Conservation (phyloP, 2,329 filamentous ascomycete genomes). For the Calonectria naviculata region DNA sequence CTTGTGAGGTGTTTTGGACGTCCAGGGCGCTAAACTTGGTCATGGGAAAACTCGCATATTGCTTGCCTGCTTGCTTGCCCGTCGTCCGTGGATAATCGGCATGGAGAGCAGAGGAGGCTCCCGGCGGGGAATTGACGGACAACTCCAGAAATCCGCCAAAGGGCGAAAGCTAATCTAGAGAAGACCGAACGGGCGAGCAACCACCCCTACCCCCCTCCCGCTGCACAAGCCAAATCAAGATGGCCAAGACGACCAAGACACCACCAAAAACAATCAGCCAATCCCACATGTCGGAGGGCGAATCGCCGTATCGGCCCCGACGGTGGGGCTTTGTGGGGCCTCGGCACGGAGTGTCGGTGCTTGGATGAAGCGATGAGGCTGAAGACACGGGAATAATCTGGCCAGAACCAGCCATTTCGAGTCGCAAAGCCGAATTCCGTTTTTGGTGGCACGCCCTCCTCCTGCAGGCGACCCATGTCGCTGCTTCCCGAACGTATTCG, state of each 20-base stretch:
- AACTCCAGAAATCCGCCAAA: not conserved
- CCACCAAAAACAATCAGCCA: not conserved
- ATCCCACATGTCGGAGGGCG: constrained; percentile 29
- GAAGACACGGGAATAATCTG: not conserved
- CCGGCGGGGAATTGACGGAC: not conserved
- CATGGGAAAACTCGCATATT: constrained; percentile 8
- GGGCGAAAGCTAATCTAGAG: not conserved
- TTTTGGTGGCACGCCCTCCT: not conserved
- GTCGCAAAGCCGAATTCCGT: constrained; percentile 14
- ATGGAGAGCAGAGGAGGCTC: not conserved
- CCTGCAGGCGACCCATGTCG: constrained; percentile 1
- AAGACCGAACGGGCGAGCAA: not conserved
- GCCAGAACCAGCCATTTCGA: not conserved
- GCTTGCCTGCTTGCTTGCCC: no score
- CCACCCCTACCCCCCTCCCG: not conserved
- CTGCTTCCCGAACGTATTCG: not conserved
- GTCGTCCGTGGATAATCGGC: not conserved
- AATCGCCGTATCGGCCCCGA: constrained; percentile 31
- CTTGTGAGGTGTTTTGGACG: constrained; percentile 23
- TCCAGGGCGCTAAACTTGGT: constrained; percentile 6
- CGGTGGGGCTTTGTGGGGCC: constrained; percentile 18
- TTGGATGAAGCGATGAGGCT: constrained; percentile 21
- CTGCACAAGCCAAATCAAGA: not conserved
- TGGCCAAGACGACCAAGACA: no score
- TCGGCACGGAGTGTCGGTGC: constrained; percentile 33